These are phyloP conservation scores for Aspergillus avenaceus DNA, from an alignment of 495 filamentous ascomycete species.

Conservation along the genomic window DNA sequence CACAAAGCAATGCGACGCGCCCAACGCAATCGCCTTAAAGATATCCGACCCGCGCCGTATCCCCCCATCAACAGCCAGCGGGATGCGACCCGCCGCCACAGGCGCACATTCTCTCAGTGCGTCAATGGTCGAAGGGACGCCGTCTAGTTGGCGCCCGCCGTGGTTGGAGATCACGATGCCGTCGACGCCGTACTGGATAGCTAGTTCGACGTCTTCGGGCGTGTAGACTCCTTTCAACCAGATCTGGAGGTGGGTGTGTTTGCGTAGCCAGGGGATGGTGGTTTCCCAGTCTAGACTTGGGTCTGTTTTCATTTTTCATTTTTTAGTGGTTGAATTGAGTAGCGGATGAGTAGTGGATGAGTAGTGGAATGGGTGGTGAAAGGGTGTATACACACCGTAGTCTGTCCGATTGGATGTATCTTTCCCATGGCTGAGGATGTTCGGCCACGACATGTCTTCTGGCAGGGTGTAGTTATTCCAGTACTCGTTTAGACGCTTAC, in stretches of 20 bases:
- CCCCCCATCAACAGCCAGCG: slow-evolving; percentile 83
- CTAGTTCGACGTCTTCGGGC: slow-evolving; percentile 71
- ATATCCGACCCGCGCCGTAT: slow-evolving; percentile 86
- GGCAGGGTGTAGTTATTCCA: slow-evolving; percentile 42
- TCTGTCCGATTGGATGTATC: slow-evolving; percentile 27
- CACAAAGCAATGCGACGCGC: slow-evolving; percentile 78
- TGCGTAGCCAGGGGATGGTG: slow-evolving; percentile 82
- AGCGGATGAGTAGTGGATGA: background rate
- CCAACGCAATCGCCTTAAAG: slow-evolving; percentile 86
- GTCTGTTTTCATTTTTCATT: slow-evolving; percentile 62
- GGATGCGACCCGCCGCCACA: slow-evolving; percentile 70
- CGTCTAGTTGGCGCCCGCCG: slow-evolving; percentile 88
- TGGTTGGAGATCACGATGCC: slow-evolving; percentile 92
- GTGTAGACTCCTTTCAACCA: slow-evolving; percentile 88
- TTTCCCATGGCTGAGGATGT: slow-evolving; percentile 26
- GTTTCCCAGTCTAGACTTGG: slow-evolving; percentile 73
- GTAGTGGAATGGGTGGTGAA: no score
- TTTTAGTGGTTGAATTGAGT: background rate
- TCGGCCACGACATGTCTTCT: slow-evolving; percentile 28
- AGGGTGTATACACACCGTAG: slow-evolving; percentile 32
- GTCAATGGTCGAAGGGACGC: slow-evolving; percentile 76
- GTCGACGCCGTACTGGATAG: slow-evolving; percentile 71
- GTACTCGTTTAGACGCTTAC: slow-evolving; percentile 48
- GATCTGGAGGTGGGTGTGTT: slow-evolving; percentile 86
- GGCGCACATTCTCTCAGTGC: slow-evolving; percentile 86